Percentiles rank a stretch among this genome's conserved stretches.
Evolutionary conservation across 106 monocot genomes (phyloP).

Genomic region (Cymbidium sinense): DNA sequence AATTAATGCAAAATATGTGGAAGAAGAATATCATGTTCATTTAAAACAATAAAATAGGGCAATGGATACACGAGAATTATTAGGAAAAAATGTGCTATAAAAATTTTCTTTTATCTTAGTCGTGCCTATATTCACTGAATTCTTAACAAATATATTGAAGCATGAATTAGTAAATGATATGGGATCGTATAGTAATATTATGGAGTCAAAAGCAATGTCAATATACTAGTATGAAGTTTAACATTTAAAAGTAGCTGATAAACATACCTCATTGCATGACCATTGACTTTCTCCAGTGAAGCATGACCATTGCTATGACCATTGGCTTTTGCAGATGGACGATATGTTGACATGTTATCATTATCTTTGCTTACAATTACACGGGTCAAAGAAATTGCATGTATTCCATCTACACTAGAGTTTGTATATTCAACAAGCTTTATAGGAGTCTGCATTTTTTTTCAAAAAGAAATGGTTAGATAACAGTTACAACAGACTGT

Average conservation of each 20-base stretch:
- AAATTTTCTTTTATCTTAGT: background rate
- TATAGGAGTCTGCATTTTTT: conserved; percentile 2
- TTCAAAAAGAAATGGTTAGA: background rate
- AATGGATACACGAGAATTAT: background rate
- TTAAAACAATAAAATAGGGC: too few relatives aligned
- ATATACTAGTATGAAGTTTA: too few relatives aligned
- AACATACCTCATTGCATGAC: conserved; percentile 1
- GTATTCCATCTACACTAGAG: background rate
- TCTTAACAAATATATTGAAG: background rate
- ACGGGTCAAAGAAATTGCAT: conserved; percentile 3
- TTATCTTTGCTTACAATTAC: background rate
- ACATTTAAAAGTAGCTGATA: too few relatives aligned
- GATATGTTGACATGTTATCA: background rate
- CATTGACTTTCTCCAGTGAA: background rate
- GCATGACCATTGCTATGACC: background rate
- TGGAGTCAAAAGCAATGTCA: background rate
- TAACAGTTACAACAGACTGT: background rate
- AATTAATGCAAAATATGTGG: background rate
- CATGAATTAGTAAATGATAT: background rate
- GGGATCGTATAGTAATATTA: background rate
- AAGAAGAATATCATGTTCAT: background rate
- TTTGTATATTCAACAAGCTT: too few relatives aligned
- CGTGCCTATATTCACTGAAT: background rate
- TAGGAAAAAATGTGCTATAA: background rate
- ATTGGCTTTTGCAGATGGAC: background rate